These are phyloP conservation scores for Suillus cothurnatus DNA, from an alignment of 768 basidiomycete species.

Conservation along the genomic window DNA sequence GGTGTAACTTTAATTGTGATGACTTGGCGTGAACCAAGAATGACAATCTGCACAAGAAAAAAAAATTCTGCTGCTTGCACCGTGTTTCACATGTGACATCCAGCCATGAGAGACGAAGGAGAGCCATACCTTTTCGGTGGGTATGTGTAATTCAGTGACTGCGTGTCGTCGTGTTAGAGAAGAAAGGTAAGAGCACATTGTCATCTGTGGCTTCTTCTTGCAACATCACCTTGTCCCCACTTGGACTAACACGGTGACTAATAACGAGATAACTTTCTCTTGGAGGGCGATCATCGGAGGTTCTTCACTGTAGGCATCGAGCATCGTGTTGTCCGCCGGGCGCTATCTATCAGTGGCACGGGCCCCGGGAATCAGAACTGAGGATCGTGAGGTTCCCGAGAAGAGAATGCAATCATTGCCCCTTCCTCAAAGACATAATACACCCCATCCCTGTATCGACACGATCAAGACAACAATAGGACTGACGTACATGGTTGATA, in stretches of 20 bases:
- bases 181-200: not conserved
- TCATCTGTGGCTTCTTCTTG: not conserved
- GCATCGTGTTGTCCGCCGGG: not conserved
- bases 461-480: not conserved
- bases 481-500: not conserved
- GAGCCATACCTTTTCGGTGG: not conserved
- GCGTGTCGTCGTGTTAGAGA: not conserved
- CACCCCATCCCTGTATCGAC: slow-evolving; percentile 57
- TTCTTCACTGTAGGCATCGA: not conserved
- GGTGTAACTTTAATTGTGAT: not conserved
- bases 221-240: not conserved
- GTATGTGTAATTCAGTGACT: too few species aligned
- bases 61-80: not conserved
- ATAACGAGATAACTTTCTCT: slow-evolving; percentile 52
- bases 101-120: not conserved
- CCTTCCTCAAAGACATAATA: slow-evolving; percentile 94
- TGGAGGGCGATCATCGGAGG: slow-evolving; percentile 54
- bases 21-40: not conserved
- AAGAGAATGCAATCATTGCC: slow-evolving; percentile 88
- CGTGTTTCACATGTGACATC: not conserved
- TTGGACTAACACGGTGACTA: not conserved
- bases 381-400: slow-evolving; percentile 56
- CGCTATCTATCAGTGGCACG: not conserved
- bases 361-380: slow-evolving; percentile 66
- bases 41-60: not conserved